Base-by-base conservation (phyloP, 345 rosid genomes). In the Eucalyptus tenuipes region DNA sequence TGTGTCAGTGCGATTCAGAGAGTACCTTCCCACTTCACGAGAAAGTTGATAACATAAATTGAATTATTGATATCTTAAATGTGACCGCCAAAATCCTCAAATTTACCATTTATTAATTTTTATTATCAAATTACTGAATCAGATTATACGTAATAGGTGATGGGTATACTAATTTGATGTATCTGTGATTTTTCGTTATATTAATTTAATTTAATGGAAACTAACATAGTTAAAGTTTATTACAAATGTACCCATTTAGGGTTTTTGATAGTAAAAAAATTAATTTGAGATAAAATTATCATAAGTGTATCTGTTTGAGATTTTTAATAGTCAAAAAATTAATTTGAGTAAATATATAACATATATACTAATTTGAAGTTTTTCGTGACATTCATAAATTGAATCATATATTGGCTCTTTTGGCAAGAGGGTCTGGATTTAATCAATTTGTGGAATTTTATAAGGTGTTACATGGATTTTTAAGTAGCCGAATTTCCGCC, bases 301-400 rank as follows among this genome's bases (percentile, higher is more conserved):
- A 50, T 3, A 50, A 50, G 0, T 50, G 0, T 17, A 52, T 0
- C 0, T 52, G 0, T 18, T 52, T 52, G 1, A 52, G 0, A 17
- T 52, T 52, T 17, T 52, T 52, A 7, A 1, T 52, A 7, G 0
- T 52, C 0, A 17, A 17, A 17, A 17, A 17, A 52, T 52, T 18
- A 50, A 50, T 7, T 52, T 52, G 0, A 52, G 0, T 18, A 52
- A 52, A 52, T 18, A 52, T 1, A 52, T 52, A 0, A 3, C 1
- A 52, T 52, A 1, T 52, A 0, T 18, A 18, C 1, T 52, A 7
- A 52, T 52, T 52, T 52, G 2, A 52, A 18, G 2, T 52, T 52
- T 1, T 52, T 52, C 0, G 5, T 18, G 1, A 0, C 10, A 52
- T 52, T 52, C 0, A 5, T 13, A 64, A 64, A n/a, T 11, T 5